A percentile compares a stretch with the other conserved stretches of the same genome.
Conservation (phyloP, 768 basidiomycete species). For the Termitomyces sp. region DNA sequence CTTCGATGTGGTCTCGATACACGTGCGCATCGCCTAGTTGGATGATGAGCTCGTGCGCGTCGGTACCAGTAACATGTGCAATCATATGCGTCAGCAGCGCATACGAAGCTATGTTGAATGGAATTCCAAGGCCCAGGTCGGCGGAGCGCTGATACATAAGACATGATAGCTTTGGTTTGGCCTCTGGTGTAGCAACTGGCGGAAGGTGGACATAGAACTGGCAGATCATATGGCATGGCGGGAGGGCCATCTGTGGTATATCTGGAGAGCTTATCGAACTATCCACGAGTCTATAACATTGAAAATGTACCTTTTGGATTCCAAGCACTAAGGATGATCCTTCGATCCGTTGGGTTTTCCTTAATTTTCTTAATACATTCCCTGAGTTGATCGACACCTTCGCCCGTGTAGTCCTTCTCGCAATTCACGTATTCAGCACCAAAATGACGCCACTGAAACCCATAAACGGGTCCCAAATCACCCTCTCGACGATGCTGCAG, state of each 20-base stretch:
- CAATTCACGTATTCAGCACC: constrained; percentile 78
- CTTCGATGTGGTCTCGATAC: constrained; percentile 86
- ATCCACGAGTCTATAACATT: not conserved
- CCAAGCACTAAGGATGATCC: constrained; percentile 96
- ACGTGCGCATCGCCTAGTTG: constrained; percentile 98
- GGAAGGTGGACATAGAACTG: constrained; percentile 98
- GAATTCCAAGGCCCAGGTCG: constrained; percentile 94
- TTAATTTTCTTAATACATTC: constrained; percentile 92
- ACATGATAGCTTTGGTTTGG: constrained; percentile 78
- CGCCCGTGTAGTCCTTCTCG: constrained; percentile 68
- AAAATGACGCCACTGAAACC: constrained; percentile 96
- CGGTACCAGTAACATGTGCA: constrained; percentile 84
- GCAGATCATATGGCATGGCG: constrained; percentile 98
- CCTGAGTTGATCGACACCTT: constrained; percentile 88
- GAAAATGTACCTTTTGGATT: constrained; percentile 83
- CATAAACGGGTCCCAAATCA: constrained; percentile 95
- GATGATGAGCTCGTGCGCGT: constrained; percentile 86
- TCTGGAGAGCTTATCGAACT: constrained; percentile 40
- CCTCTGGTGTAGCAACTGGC: constrained; percentile 35
- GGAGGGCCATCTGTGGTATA: constrained; percentile 91
- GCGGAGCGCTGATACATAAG: constrained; percentile 98
- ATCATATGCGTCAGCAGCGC: constrained; percentile 97
- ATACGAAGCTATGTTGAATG: constrained; percentile 99
- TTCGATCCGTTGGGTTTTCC: constrained; percentile 86
- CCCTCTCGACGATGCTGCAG: constrained; percentile 82